Evolutionary conservation across 2,329 filamentous ascomycete genomes (phyloP).

Genomic region (Pseudofabraea citricarpa): DNA sequence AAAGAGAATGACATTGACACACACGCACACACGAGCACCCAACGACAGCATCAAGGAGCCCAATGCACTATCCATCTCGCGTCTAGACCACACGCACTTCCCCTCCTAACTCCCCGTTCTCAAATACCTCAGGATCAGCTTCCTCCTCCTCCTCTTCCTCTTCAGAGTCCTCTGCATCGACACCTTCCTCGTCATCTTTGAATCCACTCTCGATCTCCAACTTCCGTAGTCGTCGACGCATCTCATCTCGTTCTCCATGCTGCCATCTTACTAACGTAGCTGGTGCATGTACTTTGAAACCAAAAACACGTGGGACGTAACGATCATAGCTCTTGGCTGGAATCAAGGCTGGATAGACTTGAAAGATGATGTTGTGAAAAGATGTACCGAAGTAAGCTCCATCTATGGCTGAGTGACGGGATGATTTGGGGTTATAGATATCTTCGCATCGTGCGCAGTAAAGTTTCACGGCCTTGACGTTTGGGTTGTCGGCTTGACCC

Average conservation of each 20-base stretch:
- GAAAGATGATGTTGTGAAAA: constrained; percentile 98
- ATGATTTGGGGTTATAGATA: constrained; percentile 97
- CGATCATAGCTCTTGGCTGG: constrained; percentile 80
- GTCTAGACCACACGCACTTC: background rate
- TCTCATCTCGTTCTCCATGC: constrained; percentile 71
- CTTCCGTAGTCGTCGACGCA: constrained; percentile 69
- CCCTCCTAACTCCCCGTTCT: constrained; percentile 17
- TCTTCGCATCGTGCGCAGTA: constrained; percentile 98
- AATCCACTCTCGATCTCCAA: constrained; percentile 77
- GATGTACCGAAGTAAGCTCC: constrained; percentile 97
- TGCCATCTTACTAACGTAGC: constrained; percentile 92
- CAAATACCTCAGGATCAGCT: constrained; percentile 20
- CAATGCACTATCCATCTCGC: background rate
- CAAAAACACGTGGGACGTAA: constrained; percentile 87
- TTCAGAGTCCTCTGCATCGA: constrained; percentile 54
- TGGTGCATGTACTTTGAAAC: constrained; percentile 89
- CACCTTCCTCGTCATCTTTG: constrained; percentile 59
- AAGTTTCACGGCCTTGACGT: constrained; percentile 87
- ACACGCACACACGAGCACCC: background rate
- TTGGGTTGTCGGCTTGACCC: constrained; percentile 85
- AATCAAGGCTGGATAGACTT: constrained; percentile 89
- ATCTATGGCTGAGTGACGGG: constrained; percentile 89
- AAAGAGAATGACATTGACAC: background rate
- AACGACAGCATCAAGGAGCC: background rate
- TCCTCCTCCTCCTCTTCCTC: constrained; percentile 38